These are phyloP conservation scores for Yamadazyma phyllophila DNA, from an alignment of 805 yeast genomes.

Conservation along the genomic window DNA sequence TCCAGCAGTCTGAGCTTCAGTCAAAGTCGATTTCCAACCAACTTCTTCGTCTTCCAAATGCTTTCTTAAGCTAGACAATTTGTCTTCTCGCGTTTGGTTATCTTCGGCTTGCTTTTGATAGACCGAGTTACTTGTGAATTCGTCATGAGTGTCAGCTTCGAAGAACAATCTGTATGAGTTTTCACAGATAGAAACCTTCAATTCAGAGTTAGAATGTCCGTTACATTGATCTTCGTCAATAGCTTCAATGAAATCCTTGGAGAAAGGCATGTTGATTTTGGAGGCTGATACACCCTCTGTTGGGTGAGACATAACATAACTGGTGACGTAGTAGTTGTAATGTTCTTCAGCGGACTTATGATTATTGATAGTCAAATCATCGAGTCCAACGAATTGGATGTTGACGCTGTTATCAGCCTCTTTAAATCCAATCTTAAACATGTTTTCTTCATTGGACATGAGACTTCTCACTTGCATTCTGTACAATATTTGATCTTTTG, in stretches of 20 bases:
- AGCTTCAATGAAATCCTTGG: constrained; percentile 55
- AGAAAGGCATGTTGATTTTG: constrained; percentile 74
- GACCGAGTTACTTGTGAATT: constrained; percentile 62
- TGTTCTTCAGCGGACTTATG: constrained; percentile 74
- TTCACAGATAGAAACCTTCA: constrained; percentile 76
- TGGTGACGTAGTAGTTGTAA: constrained; percentile 92
- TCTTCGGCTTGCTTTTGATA: constrained; percentile 38
- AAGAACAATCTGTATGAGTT: constrained; percentile 79
- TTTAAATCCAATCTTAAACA: constrained; percentile 83
- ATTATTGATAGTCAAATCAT: constrained; percentile 74
- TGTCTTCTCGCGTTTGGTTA: constrained; percentile 24
- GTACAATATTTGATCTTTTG: constrained; percentile 85
- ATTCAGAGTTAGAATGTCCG: constrained; percentile 64
- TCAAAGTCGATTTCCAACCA: constrained; percentile 54
- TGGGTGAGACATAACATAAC: constrained; percentile 91
- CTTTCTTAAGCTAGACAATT: constrained; percentile 30
- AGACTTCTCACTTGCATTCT: constrained; percentile 82
- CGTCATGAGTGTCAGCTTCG: constrained; percentile 76
- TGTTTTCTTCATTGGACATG: constrained; percentile 80
- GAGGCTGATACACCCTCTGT: constrained; percentile 91
- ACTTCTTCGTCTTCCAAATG: constrained; percentile 47
- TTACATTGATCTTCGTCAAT: constrained; percentile 56
- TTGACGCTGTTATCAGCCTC: constrained; percentile 50
- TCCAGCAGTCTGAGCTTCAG: constrained; percentile 35
- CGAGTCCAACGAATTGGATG: constrained; percentile 82